Base-by-base conservation (phyloP, 2,329 filamentous ascomycete genomes). In the Ophiostoma himal-ulmi region DNA sequence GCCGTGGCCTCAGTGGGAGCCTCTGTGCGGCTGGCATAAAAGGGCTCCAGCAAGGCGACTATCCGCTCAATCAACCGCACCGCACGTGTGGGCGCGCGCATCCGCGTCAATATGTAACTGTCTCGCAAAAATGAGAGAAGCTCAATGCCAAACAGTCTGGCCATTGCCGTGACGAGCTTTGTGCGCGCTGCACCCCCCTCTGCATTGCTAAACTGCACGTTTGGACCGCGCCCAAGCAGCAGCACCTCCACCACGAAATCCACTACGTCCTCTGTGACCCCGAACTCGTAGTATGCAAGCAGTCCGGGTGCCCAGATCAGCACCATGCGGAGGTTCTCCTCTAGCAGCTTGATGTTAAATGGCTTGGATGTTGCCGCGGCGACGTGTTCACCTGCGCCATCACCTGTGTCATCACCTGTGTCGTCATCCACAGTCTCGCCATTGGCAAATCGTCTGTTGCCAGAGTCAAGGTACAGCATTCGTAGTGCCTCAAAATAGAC, bases 231-330 rank as follows among this genome's bases (percentile, higher is more conserved):
- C 17, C 73, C 73, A 69, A 86, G 83, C 5, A 88, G 83, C 4
- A 88, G 70, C 52, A 80, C 78, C 1, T 80, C 76, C 3, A 79
- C 76, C 22, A 88, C 71, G 70, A 87, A 82, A 0, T 74, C 73
- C 68, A 84, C 81, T 5, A 83, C 80, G 2, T 78, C 78, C 7
- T 72, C 73, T 68, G 82, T 80, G 20, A 86, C 80, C 2, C 76
- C 74, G 5, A 77, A 71, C 67, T 86, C 83, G 34, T 79, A 79
- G 73, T 82, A 84, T 8, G 80, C 81, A 41, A 88, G 77, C 34
- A 88, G 76, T 34, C 79, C 78, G 1, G 86, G 85, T 5, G 78
- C 82, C 86, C 86, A 88, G n/a, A 77, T 73, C 0, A 82, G 80
- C 34, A 83, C 64, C 64, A 76, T 74, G 22, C 76, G 74, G 68